Conservation (phyloP, 805 yeast genomes). For the Yamadazyma olivae region DNA sequence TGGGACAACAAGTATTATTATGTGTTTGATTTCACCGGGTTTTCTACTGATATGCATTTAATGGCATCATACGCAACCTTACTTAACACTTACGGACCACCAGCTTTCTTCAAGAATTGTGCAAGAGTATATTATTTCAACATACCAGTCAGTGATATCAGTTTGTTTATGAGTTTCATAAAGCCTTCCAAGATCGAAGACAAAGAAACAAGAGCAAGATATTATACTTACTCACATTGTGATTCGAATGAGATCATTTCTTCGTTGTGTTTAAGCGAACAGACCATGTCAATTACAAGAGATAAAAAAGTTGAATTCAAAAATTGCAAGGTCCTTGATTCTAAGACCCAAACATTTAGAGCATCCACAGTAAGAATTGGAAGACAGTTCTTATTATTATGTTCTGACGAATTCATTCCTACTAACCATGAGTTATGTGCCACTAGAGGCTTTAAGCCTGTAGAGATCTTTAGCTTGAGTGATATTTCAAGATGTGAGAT, state of each 20-base stretch:
- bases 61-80: constrained; percentile 26
- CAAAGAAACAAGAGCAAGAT: constrained; percentile 13
- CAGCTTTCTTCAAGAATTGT: constrained; percentile 50
- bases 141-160: constrained; percentile 32
- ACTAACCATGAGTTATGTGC: constrained; percentile 19
- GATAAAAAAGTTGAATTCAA: constrained; percentile 36
- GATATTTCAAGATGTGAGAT: constrained; percentile 38
- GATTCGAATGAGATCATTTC: constrained; percentile 32
- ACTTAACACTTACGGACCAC: constrained; percentile 48
- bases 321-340: constrained; percentile 46
- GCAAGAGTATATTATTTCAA: constrained; percentile 50
- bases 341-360: constrained; percentile 44
- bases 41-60: constrained; percentile 24
- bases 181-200: constrained; percentile 14
- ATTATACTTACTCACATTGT: constrained; percentile 32
- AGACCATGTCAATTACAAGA: constrained; percentile 30
- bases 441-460: constrained; percentile 29
- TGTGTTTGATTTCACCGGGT: constrained; percentile 70
- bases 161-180: constrained; percentile 21
- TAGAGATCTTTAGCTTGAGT: constrained; percentile 29
- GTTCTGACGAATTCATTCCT: constrained; percentile 20
- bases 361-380: constrained; percentile 71
- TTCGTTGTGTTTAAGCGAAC: constrained; percentile 32
- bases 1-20: constrained; percentile 67
- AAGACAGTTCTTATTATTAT: constrained; percentile 60